Conservation (phyloP, 2,329 filamentous ascomycete genomes). For the Pestalotiopsis sp. region DNA sequence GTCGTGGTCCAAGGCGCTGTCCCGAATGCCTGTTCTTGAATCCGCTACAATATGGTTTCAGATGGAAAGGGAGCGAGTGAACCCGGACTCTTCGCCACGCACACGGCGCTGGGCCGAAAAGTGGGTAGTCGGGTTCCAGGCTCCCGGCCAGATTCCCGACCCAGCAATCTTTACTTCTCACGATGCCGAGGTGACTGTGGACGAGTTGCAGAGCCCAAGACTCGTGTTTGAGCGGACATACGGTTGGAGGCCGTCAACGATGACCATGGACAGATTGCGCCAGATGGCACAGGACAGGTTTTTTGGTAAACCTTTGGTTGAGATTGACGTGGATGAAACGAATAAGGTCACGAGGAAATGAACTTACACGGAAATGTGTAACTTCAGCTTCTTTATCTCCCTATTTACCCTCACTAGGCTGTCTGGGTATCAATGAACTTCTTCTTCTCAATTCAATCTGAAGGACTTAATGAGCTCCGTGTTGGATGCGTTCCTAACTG, state of each 20-base stretch:
- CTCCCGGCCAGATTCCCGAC: not conserved
- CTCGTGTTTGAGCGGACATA: not conserved
- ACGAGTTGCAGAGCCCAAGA: not conserved
- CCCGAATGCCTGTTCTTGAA: not conserved
- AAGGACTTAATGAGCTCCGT: too few species aligned
- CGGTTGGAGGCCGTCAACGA: not conserved
- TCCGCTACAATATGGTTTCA: not conserved
- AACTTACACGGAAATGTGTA: not conserved
- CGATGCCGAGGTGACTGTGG: not conserved
- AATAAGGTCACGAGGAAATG: not conserved
- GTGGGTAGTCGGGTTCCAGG: not conserved
- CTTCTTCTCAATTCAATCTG: too few species aligned
- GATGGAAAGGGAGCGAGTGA: not conserved
- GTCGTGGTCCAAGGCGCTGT: not conserved
- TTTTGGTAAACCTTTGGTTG: not conserved
- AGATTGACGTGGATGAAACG: not conserved
- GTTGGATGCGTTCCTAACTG: too few species aligned
- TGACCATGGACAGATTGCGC: not conserved
- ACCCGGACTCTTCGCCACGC: not conserved
- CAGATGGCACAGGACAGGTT: not conserved
- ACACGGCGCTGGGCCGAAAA: not conserved
- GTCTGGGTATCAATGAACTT: too few species aligned
- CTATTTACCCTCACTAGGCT: too few species aligned
- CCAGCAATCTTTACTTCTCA: not conserved
- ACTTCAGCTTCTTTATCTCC: too few species aligned